phyloP scores from a whole-genome alignment of 495 filamentous ascomycete genomes.

The Talaromyces liani region DNA sequence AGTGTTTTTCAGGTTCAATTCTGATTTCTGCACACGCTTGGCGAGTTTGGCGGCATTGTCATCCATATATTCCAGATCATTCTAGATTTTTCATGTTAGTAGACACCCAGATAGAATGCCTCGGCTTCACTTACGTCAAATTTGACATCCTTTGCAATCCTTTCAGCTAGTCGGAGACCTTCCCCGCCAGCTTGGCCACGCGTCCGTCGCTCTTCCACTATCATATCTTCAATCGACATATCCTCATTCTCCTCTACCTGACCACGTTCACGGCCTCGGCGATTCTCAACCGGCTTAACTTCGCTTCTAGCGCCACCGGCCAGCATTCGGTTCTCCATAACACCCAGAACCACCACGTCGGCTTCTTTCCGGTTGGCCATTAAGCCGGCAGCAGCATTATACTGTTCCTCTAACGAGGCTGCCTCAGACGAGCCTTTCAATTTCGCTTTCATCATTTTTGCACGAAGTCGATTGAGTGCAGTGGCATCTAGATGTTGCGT shows the following conservation, averaged over 20 bases:
- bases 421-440: slow-evolving; percentile 66
- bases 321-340: slow-evolving; percentile 84
- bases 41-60: slow-evolving; percentile 90
- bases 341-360: slow-evolving; percentile 70
- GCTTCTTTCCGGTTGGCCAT: slow-evolving; percentile 52
- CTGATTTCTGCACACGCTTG: slow-evolving; percentile 79
- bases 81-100: slow-evolving; percentile 26
- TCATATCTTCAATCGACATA: slow-evolving; percentile 95
- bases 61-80: slow-evolving; percentile 94
- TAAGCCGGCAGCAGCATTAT: slow-evolving; percentile 60
- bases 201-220: slow-evolving; percentile 81
- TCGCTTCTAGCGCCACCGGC: slow-evolving; percentile 66
- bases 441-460: slow-evolving; percentile 91
- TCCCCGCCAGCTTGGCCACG: slow-evolving; percentile 74
- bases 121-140: slow-evolving; percentile 53
- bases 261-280: slow-evolving; percentile 72
- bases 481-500: slow-evolving; percentile 60
- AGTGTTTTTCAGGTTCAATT: slow-evolving; percentile 80
- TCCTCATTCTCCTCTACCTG: slow-evolving; percentile 84
- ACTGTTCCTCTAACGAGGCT: slow-evolving; percentile 73
- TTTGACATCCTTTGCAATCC: slow-evolving; percentile 86
- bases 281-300: slow-evolving; percentile 65
- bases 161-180: slow-evolving; percentile 73
- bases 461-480: slow-evolving; percentile 79
- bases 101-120: slow-evolving; percentile 19